Conservation (phyloP, 2,329 filamentous ascomycete genomes). For the Apiospora hydei region DNA sequence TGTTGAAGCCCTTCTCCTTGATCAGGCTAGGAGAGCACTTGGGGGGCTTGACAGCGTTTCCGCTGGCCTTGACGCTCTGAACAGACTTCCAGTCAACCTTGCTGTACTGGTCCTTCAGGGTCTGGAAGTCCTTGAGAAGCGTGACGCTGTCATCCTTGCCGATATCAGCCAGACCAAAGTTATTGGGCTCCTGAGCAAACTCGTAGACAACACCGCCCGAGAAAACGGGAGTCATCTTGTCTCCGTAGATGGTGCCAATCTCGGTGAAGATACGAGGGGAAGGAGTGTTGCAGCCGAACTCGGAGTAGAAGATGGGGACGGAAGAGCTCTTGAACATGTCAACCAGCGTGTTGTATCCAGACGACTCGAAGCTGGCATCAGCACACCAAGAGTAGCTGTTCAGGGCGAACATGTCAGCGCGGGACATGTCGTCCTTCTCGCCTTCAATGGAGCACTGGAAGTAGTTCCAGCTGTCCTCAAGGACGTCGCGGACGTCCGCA, state of each 20-base stretch:
- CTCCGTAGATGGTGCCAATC: constrained; percentile 74
- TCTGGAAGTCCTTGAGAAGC: constrained; percentile 72
- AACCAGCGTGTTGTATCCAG: constrained; percentile 70
- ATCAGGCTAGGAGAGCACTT: constrained; percentile 74
- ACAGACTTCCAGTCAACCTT: constrained; percentile 76
- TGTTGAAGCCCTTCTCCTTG: constrained; percentile 70
- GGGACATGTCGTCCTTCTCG: constrained; percentile 65
- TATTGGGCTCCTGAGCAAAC: constrained; percentile 74
- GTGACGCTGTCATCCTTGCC: constrained; percentile 60
- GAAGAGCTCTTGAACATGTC: constrained; percentile 69
- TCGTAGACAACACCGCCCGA: constrained; percentile 85
- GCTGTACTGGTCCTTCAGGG: constrained; percentile 77
- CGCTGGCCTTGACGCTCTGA: constrained; percentile 66
- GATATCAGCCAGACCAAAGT: constrained; percentile 70
- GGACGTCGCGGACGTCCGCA: constrained; percentile 76
- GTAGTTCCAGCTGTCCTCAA: constrained; percentile 79
- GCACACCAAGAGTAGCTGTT: constrained; percentile 81
- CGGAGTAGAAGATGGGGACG: constrained; percentile 83
- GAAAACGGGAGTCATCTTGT: constrained; percentile 72
- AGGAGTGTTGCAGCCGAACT: constrained; percentile 79
- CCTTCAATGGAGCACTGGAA: constrained; percentile 69
- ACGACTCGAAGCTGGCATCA: constrained; percentile 66
- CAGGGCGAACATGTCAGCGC: constrained; percentile 77
- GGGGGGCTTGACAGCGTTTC: constrained; percentile 60
- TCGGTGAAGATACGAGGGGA: constrained; percentile 79